A percentile compares a stretch with the other conserved stretches of the same genome.
Conservation (phyloP, 2,329 filamentous ascomycete species). For the Hypoxylon sp. region DNA sequence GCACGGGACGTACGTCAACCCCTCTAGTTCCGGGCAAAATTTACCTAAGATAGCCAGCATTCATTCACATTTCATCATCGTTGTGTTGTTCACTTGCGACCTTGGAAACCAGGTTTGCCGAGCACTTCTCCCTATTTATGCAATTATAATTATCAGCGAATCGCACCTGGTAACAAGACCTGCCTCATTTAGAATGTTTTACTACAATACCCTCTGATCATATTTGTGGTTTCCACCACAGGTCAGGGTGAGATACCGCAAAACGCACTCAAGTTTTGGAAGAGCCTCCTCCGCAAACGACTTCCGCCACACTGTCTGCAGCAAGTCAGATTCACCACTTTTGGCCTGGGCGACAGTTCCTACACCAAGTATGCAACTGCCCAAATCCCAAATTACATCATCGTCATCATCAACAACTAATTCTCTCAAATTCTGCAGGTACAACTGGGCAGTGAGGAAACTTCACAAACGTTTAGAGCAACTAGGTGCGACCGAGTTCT, state of each 20-base stretch:
- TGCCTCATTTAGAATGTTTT: constrained; percentile 63
- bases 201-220: constrained; percentile 69
- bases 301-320: constrained; percentile 79
- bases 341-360: constrained; percentile 94
- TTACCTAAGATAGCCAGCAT: constrained; percentile 10
- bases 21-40: constrained; percentile 29
- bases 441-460: constrained; percentile 94
- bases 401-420: constrained; percentile 10
- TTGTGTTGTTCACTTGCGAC: constrained; percentile 15
- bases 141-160: constrained; percentile 11
- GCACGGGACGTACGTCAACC: constrained; percentile 37
- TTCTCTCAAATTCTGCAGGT: constrained; percentile 65
- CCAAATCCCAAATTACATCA: constrained; percentile 33
- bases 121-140: constrained; percentile 17
- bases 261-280: constrained; percentile 89
- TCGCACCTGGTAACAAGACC: constrained; percentile 33
- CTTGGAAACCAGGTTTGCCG: neutral
- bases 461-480: constrained; percentile 87
- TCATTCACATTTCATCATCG: constrained; percentile 6
- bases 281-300: constrained; percentile 82
- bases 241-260: constrained; percentile 94
- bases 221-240: constrained; percentile 92
- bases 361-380: constrained; percentile 80
- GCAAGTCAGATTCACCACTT: constrained; percentile 82
- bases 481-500: constrained; percentile 83